A percentile compares a stretch with the other conserved stretches of the same genome.
These are phyloP conservation scores for Malus domestica DNA, from an alignment of 306 rosid genomes.

Conservation along the genomic window ASM211411v1 NC_041793.1:24733501-24734000, in stretches of 20 bases:
- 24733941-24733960: background rate
- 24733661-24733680: constrained; percentile 55
- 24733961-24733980: background rate
- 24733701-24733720: constrained; percentile 41
- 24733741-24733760: background rate
- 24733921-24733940: background rate
- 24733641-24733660: constrained; percentile 42
- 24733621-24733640: constrained; percentile 36
- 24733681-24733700: constrained; percentile 48
- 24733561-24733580: constrained; percentile 52
- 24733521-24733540: constrained; percentile 50
- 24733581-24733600: constrained; percentile 56
- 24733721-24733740: constrained; percentile 47
- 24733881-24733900: background rate
- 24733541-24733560: constrained; percentile 47
- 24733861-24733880: background rate
- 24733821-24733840: background rate
- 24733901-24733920: background rate
- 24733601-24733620: constrained; percentile 51
- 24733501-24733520: constrained; percentile 37
- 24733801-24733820: background rate
- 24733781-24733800: background rate
- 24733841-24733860: background rate
- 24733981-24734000: background rate
- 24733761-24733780: background rate